Evolutionary conservation across 257 asterid species (phyloP).

Genomic region (Solanum ossicruentum): DNA sequence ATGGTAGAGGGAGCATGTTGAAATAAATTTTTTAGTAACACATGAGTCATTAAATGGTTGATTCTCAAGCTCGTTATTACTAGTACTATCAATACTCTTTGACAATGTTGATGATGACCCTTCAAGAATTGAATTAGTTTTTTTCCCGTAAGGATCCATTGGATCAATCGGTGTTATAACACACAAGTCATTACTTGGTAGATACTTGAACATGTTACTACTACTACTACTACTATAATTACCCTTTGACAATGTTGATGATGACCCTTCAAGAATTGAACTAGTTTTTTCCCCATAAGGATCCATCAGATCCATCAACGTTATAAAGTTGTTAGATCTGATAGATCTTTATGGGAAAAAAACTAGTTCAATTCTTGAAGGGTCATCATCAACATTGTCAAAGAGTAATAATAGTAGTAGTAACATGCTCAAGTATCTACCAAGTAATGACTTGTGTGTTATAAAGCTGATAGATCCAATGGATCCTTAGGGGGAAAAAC

Average conservation of each 20-base stretch:
- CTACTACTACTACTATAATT: not conserved
- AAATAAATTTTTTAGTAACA: not conserved
- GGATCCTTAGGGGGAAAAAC: too few relatives aligned
- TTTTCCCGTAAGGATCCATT: not conserved
- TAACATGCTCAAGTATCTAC: too few relatives aligned
- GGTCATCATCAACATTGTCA: too few relatives aligned
- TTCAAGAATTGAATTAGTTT: slow-evolving; percentile 37
- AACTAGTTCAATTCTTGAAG: too few relatives aligned
- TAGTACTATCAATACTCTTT: not conserved
- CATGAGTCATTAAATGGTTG: slow-evolving; percentile 11
- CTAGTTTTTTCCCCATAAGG: slow-evolving; percentile 8
- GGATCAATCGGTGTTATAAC: too few relatives aligned
- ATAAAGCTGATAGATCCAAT: too few relatives aligned
- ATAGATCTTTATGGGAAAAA: too few relatives aligned
- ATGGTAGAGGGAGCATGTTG: not conserved
- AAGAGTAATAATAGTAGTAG: too few relatives aligned
- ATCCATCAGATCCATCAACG: not conserved
- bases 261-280: slow-evolving; percentile 30
- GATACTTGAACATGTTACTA: not conserved
- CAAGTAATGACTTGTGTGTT: too few relatives aligned
- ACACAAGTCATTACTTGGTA: slow-evolving; percentile 10
- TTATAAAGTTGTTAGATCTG: too few relatives aligned
- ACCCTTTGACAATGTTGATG: not conserved
- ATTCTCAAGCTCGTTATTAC: not conserved
- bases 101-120: not conserved